phyloP scores from a whole-genome alignment of 140 eudicot species.

The Stevia rebaudiana region DNA sequence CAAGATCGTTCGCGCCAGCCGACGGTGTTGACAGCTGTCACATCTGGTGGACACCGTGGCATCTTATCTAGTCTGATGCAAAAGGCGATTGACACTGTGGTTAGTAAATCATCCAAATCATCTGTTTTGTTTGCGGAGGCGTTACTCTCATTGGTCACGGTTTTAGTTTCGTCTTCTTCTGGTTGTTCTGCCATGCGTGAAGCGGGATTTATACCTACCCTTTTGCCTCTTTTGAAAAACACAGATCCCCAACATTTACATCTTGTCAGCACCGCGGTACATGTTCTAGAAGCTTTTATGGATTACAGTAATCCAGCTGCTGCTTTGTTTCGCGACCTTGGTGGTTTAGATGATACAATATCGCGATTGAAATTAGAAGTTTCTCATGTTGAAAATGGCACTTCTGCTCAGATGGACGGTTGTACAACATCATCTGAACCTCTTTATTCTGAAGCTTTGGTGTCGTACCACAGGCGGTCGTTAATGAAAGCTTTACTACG shows the following conservation, averaged over 20 bases:
- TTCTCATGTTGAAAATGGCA: conserved; percentile 62
- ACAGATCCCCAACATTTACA: conserved; percentile 90
- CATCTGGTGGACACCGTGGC: conserved; percentile 99
- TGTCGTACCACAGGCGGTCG: conserved; percentile 73
- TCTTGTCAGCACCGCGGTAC: conserved; percentile 88
- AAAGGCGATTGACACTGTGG: conserved; percentile 79
- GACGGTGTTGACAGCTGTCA: conserved; percentile 79
- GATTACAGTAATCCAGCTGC: conserved; percentile 99
- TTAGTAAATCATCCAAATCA: conserved; percentile 68
- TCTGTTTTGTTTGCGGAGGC: conserved; percentile 88
- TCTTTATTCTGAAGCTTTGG: conserved; percentile 79
- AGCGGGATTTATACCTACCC: conserved; percentile 98
- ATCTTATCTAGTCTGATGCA: conserved; percentile 96
- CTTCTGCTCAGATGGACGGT: conserved; percentile 37
- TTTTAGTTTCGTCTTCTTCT: conserved; percentile 87
- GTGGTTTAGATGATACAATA: conserved; percentile 94
- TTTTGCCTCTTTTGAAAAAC: conserved; percentile 88
- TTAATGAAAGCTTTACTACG: conserved; percentile 91
- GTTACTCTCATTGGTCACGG: conserved; percentile 80
- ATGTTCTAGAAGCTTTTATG: conserved; percentile 97
- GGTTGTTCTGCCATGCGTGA: conserved; percentile 99
- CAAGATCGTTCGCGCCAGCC: conserved; percentile 97
- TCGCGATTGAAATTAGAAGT: conserved; percentile 76
- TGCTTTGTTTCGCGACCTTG: conserved; percentile 92
- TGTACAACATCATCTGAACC: conserved; percentile 49